These are phyloP conservation scores for Arthroderma uncinatum DNA, from an alignment of 2,329 filamentous ascomycete genomes.

Conservation along the genomic window DNA sequence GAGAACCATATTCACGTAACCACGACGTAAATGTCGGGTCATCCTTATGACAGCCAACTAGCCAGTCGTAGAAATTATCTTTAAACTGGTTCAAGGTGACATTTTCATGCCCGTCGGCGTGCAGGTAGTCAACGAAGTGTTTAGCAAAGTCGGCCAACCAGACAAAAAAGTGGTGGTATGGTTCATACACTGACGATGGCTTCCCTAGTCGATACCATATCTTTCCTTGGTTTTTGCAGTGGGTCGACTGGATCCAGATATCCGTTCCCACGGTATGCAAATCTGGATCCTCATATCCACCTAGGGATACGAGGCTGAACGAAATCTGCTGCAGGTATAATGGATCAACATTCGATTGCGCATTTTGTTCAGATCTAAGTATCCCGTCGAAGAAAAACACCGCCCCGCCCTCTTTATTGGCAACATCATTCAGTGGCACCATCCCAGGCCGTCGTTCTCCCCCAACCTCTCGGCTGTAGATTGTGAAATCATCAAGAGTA, in stretches of 20 bases:
- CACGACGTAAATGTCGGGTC: conserved; percentile 43
- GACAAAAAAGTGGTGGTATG: conserved; percentile 52
- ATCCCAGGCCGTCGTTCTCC: conserved; percentile 38
- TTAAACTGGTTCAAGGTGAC: conserved; percentile 50
- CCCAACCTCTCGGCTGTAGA: conserved; percentile 40
- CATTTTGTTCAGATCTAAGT: conserved; percentile 29
- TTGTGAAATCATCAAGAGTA: conserved; percentile 46
- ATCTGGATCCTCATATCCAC: conserved; percentile 48
- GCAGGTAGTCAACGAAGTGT: conserved; percentile 58
- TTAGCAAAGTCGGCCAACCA: conserved; percentile 64
- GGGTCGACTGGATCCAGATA: conserved; percentile 53
- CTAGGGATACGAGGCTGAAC: conserved; percentile 52
- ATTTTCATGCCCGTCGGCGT: conserved; percentile 14
- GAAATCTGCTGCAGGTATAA: conserved; percentile 45
- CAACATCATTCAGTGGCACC: conserved; percentile 44
- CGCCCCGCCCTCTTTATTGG: conserved; percentile 28
- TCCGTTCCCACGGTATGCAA: conserved; percentile 39
- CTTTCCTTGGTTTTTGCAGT: conserved; percentile 20
- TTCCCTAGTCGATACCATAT: conserved; percentile 54
- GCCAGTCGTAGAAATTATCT: conserved; percentile 47
- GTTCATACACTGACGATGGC: conserved; percentile 50
- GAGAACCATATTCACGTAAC: conserved; percentile 37
- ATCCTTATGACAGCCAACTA: conserved; percentile 36
- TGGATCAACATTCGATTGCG: conserved; percentile 24
- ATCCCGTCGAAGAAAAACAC: conserved; percentile 51